These are phyloP conservation scores for Trichophyton simii DNA, from an alignment of 2,329 filamentous ascomycete genomes.

Conservation along the genomic window DNA sequence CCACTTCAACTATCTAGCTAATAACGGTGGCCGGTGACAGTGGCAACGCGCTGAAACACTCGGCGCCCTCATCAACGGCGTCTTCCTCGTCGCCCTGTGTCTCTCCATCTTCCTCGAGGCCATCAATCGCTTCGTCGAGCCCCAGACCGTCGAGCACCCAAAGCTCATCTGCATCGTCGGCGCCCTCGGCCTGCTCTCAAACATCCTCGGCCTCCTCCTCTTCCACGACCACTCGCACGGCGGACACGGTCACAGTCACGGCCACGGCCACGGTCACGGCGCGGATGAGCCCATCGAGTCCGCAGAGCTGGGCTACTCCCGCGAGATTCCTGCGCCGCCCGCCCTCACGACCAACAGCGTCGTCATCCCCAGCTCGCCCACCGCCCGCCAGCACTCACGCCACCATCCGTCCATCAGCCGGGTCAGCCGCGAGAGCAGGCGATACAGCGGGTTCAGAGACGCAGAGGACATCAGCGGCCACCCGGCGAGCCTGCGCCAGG, in stretches of 20 bases:
- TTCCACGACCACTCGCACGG: slow-evolving; percentile 84
- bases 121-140: slow-evolving; percentile 80
- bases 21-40: slow-evolving; percentile 33
- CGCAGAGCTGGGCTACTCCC: slow-evolving; percentile 27
- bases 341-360: slow-evolving; percentile 50
- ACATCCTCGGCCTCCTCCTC: slow-evolving; percentile 75
- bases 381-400: neutral
- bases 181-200: slow-evolving; percentile 71
- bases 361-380: slow-evolving; percentile 24
- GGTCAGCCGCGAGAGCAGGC: slow-evolving; percentile 15
- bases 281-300: slow-evolving; percentile 26
- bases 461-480: slow-evolving; percentile 69
- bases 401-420: neutral
- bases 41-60: slow-evolving; percentile 97
- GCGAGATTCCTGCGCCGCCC: slow-evolving; percentile 36
- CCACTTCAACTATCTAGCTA: slow-evolving; percentile 6
- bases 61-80: slow-evolving; percentile 90
- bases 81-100: slow-evolving; percentile 92
- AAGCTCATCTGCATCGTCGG: slow-evolving; percentile 83
- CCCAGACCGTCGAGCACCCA: slow-evolving; percentile 74
- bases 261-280: too few species aligned
- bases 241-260: slow-evolving; percentile 38
- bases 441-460: slow-evolving; percentile 36
- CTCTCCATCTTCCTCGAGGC: slow-evolving; percentile 94
- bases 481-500: slow-evolving; percentile 78